Evolutionary conservation across 202 grass and related monocot species (phyloP).

Genomic region (Sporobolus alterniflorus): DNA sequence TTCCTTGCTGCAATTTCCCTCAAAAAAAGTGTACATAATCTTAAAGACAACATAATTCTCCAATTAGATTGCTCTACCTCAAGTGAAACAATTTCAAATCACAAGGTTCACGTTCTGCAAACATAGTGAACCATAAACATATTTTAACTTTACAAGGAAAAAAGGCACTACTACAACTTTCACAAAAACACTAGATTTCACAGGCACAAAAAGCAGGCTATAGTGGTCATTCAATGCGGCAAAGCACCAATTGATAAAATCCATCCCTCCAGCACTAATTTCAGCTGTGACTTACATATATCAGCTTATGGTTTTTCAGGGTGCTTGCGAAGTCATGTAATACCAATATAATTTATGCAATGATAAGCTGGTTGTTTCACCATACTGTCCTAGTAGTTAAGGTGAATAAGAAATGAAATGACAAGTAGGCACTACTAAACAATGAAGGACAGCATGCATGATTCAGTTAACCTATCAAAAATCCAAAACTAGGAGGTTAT

Average conservation of each 20-base stretch:
- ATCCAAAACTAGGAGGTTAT: neutral
- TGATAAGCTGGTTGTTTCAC: conserved; percentile 12
- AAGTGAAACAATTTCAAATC: conserved; percentile 14
- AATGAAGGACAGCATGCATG: neutral
- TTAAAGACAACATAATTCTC: conserved; percentile 5
- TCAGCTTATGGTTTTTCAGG: neutral
- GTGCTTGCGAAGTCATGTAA: neutral
- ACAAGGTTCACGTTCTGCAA: neutral
- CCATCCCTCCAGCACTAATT: neutral
- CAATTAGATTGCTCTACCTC: conserved; percentile 25
- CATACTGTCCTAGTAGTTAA: neutral
- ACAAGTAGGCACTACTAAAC: neutral
- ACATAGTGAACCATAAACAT: neutral
- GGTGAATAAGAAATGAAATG: neutral
- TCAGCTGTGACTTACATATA: neutral
- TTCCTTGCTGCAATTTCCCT: too few relatives aligned
- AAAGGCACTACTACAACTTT: neutral
- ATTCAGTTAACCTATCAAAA: neutral
- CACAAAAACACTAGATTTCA: neutral
- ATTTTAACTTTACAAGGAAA: neutral
- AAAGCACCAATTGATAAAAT: neutral
- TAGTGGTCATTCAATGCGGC: neutral
- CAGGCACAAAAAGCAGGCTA: neutral
- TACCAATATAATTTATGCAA: neutral
- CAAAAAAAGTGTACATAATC: too few relatives aligned